phyloP scores from a whole-genome alignment of 305 asterid genomes.

The Solanum hybrid region DNA sequence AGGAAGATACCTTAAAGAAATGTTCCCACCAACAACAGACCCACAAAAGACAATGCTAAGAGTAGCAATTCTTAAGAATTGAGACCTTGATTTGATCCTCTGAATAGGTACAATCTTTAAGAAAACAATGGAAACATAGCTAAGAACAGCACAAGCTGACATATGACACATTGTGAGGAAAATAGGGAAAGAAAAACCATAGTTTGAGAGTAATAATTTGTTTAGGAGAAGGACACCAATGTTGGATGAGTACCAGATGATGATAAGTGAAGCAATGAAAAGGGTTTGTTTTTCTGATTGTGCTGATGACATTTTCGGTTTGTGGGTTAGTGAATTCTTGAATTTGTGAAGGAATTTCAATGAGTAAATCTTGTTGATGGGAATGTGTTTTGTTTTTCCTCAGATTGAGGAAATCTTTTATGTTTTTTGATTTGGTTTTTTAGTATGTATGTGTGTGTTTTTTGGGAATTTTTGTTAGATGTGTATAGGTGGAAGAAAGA shows the following conservation, averaged over 20 bases:
- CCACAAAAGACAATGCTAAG: conserved; percentile 85
- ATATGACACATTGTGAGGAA: conserved; percentile 99
- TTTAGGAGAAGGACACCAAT: conserved; percentile 91
- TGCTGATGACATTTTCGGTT: background rate
- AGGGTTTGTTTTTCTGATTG: conserved; percentile 33
- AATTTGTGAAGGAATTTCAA: background rate
- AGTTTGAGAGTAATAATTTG: conserved; percentile 80
- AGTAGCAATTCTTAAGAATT: conserved; percentile 64
- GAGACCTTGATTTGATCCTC: conserved; percentile 82
- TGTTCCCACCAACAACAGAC: conserved; percentile 95
- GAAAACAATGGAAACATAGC: conserved; percentile 72
- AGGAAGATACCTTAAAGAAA: conserved; percentile 63
- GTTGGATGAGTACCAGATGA: conserved; percentile 78
- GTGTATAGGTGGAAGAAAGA: background rate
- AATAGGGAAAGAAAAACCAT: conserved; percentile 77
- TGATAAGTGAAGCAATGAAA: conserved; percentile 48
- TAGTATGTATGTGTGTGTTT: background rate
- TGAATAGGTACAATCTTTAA: conserved; percentile 71
- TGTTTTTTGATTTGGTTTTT: background rate
- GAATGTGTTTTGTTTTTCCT: background rate
- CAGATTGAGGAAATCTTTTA: background rate
- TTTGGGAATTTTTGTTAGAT: background rate
- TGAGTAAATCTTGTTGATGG: background rate
- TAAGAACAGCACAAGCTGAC: conserved; percentile 90
- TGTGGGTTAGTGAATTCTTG: background rate